A percentile compares a stretch with the other conserved stretches of the same genome.
Evolutionary conservation across 2,329 filamentous ascomycete genomes (phyloP).

Genomic region (Trematosphaeria pertusa): DNA sequence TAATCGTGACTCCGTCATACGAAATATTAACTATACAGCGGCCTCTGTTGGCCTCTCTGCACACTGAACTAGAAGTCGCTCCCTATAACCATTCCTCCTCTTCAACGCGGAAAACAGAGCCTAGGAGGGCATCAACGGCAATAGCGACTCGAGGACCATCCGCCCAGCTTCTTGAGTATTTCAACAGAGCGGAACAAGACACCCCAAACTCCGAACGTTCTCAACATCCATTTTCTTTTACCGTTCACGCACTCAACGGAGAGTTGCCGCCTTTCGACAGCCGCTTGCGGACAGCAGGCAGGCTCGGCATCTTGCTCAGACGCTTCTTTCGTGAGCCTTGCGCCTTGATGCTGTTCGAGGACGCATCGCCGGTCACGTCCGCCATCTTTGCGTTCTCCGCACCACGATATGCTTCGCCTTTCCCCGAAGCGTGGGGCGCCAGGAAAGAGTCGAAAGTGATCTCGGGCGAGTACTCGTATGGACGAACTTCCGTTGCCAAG

Average conservation of each 20-base stretch:
- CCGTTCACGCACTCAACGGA: background rate
- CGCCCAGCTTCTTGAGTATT: too few species aligned
- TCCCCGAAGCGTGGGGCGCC: conserved; percentile 31
- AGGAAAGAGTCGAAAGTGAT: conserved; percentile 37
- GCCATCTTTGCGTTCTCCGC: conserved; percentile 14
- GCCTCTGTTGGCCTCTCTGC: too few species aligned
- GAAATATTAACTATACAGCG: too few species aligned
- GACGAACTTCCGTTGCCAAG: conserved; percentile 5
- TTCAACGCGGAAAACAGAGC: too few species aligned
- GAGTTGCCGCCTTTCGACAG: background rate
- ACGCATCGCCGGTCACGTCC: background rate
- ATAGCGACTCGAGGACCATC: too few species aligned
- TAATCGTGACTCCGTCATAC: too few species aligned
- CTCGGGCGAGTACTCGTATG: conserved; percentile 16
- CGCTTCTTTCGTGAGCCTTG: background rate
- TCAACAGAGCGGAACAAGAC: too few species aligned
- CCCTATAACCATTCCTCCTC: too few species aligned
- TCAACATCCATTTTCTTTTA: too few species aligned
- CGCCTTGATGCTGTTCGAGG: background rate
- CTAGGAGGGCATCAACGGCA: too few species aligned
- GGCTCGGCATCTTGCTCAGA: conserved; percentile 1
- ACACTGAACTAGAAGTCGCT: too few species aligned
- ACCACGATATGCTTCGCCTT: conserved; percentile 29
- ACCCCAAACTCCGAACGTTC: too few species aligned
- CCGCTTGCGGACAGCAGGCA: background rate